A percentile compares a stretch with the other conserved stretches of the same genome.
Conservation (phyloP, 78 protist genomes). For the Mantamonas sphyraenae region DNA sequence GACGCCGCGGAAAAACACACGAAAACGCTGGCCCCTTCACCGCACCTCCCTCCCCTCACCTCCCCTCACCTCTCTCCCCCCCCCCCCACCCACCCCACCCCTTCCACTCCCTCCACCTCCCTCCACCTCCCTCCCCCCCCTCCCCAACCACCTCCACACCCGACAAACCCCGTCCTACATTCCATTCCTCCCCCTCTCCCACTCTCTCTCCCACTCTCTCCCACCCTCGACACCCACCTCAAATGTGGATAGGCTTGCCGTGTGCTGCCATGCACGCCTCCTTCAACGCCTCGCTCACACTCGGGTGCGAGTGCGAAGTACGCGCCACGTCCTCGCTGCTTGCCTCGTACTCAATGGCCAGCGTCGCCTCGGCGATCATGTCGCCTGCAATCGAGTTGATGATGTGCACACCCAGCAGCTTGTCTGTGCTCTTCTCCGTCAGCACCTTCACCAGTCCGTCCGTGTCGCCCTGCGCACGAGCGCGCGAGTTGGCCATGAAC, state of each 20-base stretch:
- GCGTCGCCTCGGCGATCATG: conserved; percentile 69
- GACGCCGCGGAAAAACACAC: background rate
- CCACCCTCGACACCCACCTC: conserved; percentile 11
- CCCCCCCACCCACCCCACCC: background rate
- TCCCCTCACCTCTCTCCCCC: background rate
- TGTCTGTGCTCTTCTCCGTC: conserved; percentile 71
- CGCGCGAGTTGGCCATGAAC: conserved; percentile 94
- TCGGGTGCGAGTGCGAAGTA: conserved; percentile 98
- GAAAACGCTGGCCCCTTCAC: background rate
- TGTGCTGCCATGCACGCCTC: conserved; percentile 85
- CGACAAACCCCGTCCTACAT: background rate
- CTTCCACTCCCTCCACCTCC: background rate
- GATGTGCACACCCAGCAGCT: conserved; percentile 88
- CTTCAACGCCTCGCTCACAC: conserved; percentile 93
- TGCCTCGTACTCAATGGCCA: conserved; percentile 93
- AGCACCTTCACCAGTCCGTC: conserved; percentile 94
- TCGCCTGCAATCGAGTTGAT: conserved; percentile 48
- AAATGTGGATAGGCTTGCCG: conserved; percentile 89
- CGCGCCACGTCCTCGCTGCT: conserved; percentile 87
- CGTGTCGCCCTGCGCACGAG: conserved; percentile 70
- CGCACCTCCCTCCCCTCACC: background rate
- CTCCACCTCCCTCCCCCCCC: background rate
- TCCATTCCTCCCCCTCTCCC: background rate
- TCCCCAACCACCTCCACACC: background rate
- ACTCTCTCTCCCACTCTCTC: background rate